Base-by-base conservation (phyloP, 1,139 yeast genomes). In the Saccharomyces hybrid region DNA sequence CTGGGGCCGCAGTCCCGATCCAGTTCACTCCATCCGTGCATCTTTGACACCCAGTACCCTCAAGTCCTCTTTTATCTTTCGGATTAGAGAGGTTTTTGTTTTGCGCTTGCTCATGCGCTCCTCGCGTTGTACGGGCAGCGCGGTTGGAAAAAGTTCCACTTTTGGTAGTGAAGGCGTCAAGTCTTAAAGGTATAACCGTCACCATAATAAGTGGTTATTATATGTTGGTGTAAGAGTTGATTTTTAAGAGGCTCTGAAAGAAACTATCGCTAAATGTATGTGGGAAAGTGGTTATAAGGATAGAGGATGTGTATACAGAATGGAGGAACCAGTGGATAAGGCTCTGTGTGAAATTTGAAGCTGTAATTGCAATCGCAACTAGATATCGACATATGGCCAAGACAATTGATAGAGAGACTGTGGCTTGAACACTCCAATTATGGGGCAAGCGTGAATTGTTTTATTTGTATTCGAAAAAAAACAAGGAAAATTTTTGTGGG, bases 251-350 rank as follows among this genome's bases (percentile, higher is more conserved):
- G 8, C 24, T 16, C 19, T 38, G 21, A 53, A 54, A 57, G 59
- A 59, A 56, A 58, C 55, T 57, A 58, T 59, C 58, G 52, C 50
- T 50, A 51, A 59, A 50, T 52, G 62, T 58, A 58, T 59, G 61
- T 59, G 56, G 48, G 24, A 50, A 27, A 12, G 16, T 46, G 46
- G 49, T 16, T 38, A 14, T 16, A 38, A 9, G 11, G n/a, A 38
- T 7, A 38, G 9, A 12, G 44, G 24, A 38, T 12, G 44, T 38
- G 44, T 38, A 16, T 38, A 21, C 44, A 19, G 24, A 34, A 16
- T 38, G 44, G 11, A 38, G 24, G 21, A 38, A 16, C 6, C 4
- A 16, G 6, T 9, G 12, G 24, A 38, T 14, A 16, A 8, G 12
- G 6, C 5, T 16, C 44, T 8, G n/a, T 7, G 44, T 16, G n/a